These are phyloP conservation scores for Nigrospora osmanthi DNA, from an alignment of 2,329 filamentous ascomycete species.

Conservation along the genomic window DNA sequence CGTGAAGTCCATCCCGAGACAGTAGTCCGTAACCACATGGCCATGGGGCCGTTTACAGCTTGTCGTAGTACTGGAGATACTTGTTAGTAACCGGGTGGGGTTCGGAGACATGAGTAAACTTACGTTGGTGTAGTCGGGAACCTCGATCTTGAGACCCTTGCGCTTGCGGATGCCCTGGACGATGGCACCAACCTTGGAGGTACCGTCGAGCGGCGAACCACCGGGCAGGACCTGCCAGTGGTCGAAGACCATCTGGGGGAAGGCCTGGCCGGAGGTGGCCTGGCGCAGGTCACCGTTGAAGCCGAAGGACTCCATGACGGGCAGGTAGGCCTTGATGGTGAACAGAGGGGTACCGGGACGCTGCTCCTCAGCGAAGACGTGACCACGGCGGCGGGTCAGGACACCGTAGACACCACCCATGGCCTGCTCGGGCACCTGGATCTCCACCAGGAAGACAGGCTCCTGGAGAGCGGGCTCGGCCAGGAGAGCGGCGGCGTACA, in stretches of 20 bases:
- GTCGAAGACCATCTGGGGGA: slow-evolving; percentile 98
- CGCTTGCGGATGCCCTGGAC: slow-evolving; percentile 92
- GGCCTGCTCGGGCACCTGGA: slow-evolving; percentile 95
- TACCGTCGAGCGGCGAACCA: slow-evolving; percentile 81
- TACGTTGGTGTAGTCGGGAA: slow-evolving; percentile 92
- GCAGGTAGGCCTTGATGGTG: slow-evolving; percentile 97
- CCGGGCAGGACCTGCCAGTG: slow-evolving; percentile 96
- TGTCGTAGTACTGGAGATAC: slow-evolving; percentile 82
- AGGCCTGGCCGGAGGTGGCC: slow-evolving; percentile 92
- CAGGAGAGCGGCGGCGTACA: slow-evolving; percentile 88
- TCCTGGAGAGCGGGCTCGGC: slow-evolving; percentile 88
- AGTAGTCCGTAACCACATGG: slow-evolving; percentile 35
- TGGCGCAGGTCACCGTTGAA: slow-evolving; percentile 97
- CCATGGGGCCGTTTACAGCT: slow-evolving; percentile 65
- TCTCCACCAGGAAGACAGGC: slow-evolving; percentile 98
- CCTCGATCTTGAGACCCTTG: slow-evolving; percentile 97
- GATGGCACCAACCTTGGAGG: slow-evolving; percentile 74
- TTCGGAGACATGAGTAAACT: slow-evolving; percentile 35
- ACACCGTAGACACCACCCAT: slow-evolving; percentile 99
- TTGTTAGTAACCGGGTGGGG: slow-evolving; percentile 27
- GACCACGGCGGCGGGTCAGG: slow-evolving; percentile 93
- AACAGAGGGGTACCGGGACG: slow-evolving; percentile 97
- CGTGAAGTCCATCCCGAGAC: slow-evolving; percentile 33
- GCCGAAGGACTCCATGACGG: slow-evolving; percentile 96
- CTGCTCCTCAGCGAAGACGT: slow-evolving; percentile 98